Base-by-base conservation (phyloP, 2,329 filamentous ascomycete species). In the Fusarium nelsonii region DNA sequence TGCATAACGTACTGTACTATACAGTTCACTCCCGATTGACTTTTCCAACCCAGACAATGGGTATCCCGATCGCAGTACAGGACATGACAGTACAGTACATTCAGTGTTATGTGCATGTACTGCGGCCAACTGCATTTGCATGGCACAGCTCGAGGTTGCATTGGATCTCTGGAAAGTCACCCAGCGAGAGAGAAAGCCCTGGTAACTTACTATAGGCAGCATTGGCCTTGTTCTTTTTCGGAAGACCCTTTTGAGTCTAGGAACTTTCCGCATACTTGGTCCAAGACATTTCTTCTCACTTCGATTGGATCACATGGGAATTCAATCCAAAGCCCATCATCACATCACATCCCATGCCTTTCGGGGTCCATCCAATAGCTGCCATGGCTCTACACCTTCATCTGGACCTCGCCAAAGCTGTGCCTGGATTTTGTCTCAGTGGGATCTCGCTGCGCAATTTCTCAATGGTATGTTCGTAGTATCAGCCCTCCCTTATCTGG, bases 81-180 rank as follows among this genome's bases (percentile, higher is more conserved):
- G 45, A 51, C 45, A 37, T 23, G 23, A 20, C 58, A 39, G 46
- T 32, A 37, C 30, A 55, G 33, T 26, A 37, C 28, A 43, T 39
- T 20, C 33, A 26, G 14, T 39, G 8, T 28, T 45, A 37, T 48
- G 36, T 55, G 52, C 28, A 33, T 33, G 58, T 50, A 43, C 45
- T 51, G 39, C 54, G 65, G 56, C 49, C 53, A 53, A 41, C 65
- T 71, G 68, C 68, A 58, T 58, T 53, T 45, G 46, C 43, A 67
- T 66, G 62, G 54, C 48, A 56, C 54, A 51, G 61, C 44, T 63
- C 36, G 36, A 54, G 65, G 58, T 60, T 61, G 49, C 58, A 68
- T 63, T 56, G 67, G 67, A 69, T 70, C 67, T 64, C 51, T 51
- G 57, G 40, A 53, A 50, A 69, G 56, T 58, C 58, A 62, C 64